Evolutionary conservation across 345 rosid genomes (phyloP), one percentile per base, ranked within the genome.

Genomic region (Eucalyptus victrix): DNA sequence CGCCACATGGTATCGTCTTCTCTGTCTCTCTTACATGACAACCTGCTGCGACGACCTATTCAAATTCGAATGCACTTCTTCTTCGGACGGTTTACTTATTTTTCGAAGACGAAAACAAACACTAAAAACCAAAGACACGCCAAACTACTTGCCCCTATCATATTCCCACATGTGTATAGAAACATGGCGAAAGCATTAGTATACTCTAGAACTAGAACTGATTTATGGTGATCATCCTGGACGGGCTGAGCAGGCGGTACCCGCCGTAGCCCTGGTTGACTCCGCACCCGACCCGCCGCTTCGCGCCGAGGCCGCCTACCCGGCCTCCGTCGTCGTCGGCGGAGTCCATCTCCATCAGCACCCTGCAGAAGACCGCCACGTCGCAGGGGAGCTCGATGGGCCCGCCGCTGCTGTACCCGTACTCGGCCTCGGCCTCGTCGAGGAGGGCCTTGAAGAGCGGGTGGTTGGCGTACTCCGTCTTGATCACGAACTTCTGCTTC

Each of bases 391-490:
- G 96, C 87, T 91, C 89, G 53, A 96, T 89, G 11, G 98, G 98
- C 5, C 97, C 97, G 34, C 93, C 93, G 87, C 94, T 91, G 86
- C 88, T 87, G 89, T 89, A 95, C 28, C 98, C 98, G 72, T 92
- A 95, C 90, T 94, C 98, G 24, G 93, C 90, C 91, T 94, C 98
- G 4, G 97, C 98, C 80, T 96, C 97, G 65, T 96, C 96, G 9
- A 96, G 93, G 88, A 96, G 90, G 51, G 90, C 58, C 93, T 88
- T 92, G 92, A 96, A 96, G 42, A 93, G 89, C 13, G 96, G 96
- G 90, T 95, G 98, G 88, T 94, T 96, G 14, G 92, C 96, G 30
- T 88, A 93, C 91, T 93, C 94, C 1, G 96, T 92, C 89, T 92
- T 94, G 86, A 96, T 88, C 72, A 93, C 93, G 76, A 95, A 96